Evolutionary conservation across 2,329 filamentous ascomycete genomes (phyloP).

Genomic region (Scolecobasidium constrictum): DNA sequence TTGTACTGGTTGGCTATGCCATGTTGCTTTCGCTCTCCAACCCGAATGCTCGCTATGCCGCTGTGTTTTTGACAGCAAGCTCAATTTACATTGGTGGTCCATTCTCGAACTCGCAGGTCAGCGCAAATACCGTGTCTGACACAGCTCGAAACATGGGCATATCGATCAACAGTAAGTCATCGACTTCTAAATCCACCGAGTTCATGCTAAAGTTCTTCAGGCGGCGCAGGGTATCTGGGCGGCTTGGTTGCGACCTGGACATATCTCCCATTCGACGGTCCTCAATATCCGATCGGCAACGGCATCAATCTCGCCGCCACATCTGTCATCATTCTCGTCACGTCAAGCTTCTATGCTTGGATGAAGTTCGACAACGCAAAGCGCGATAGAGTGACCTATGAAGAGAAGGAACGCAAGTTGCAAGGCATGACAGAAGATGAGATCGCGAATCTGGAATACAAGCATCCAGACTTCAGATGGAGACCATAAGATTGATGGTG

Average conservation of each 20-base stretch:
- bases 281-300: constrained; percentile 60
- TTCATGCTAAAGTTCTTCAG: no score
- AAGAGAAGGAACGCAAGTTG: constrained; percentile 46
- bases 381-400: constrained; percentile 41
- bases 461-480: constrained; percentile 8
- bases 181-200: constrained; percentile 61
- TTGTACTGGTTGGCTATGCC: constrained; percentile 54
- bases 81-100: no score
- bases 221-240: constrained; percentile 59
- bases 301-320: constrained; percentile 56
- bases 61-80: no score
- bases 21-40: no score
- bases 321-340: constrained; percentile 42
- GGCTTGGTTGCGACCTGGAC: constrained; percentile 56
- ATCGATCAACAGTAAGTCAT: constrained; percentile 24
- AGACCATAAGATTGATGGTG: neutral
- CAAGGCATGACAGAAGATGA: constrained; percentile 41
- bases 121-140: no score
- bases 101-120: no score
- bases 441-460: constrained; percentile 30
- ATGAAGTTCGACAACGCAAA: constrained; percentile 52
- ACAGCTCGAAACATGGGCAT: no score
- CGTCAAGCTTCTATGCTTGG: constrained; percentile 42
- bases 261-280: constrained; percentile 52
- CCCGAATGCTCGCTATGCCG: no score